Base-by-base conservation (phyloP, 176 grass and related monocot species). In the Carex myosuroides region DNA sequence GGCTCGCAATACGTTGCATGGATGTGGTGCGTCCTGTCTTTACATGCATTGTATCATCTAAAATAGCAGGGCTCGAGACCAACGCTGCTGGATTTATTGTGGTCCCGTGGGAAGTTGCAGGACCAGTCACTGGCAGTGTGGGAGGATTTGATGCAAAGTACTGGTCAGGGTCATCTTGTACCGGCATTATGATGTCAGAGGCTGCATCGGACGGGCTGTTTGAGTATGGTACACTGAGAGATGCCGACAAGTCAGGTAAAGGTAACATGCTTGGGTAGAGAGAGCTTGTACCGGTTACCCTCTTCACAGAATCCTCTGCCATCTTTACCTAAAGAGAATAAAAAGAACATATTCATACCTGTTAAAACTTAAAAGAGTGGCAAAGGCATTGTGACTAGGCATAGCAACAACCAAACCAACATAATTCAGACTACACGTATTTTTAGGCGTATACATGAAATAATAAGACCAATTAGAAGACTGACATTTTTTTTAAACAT, bases 231-330 rank as follows among this genome's bases (percentile, higher is more conserved):
- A 90, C 84, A 69, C 80, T 91, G 55, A 91, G 85, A 32, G 94
- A 3, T 83, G 80, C 86, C 26, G 94, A 91, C 66, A 92, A 89
- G 57, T 92, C 86, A 17, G 88, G 86, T 26, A 83, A 46, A 17
- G 88, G 86, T 26, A 83, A 46, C 60, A 83, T 41, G n/a, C 59
- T 64, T 8, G 11, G 76, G 10, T 81, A 58, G 0, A 85, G 33
- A 60, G 86, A 79, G 46, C 26, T 83, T 13, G 42, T 41, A 60
- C 85, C 26, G 5, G 65, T 87, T 13, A 90, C 13, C 56, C 88
- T 91, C 70, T 90, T 92, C 48, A 98, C 71, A 3, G 78, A 80
- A 29, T 95, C 88, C 84, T 95, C 89, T 18, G 88, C 90, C 90
- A 97, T 92, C 64, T 91, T 94, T 78, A 92, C 87, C 94, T 97